Percentiles rank a stretch among this genome's conserved stretches.
Evolutionary conservation across 1,284 basidiomycete genomes (phyloP).

Genomic region (Ganoderma sp.): DNA sequence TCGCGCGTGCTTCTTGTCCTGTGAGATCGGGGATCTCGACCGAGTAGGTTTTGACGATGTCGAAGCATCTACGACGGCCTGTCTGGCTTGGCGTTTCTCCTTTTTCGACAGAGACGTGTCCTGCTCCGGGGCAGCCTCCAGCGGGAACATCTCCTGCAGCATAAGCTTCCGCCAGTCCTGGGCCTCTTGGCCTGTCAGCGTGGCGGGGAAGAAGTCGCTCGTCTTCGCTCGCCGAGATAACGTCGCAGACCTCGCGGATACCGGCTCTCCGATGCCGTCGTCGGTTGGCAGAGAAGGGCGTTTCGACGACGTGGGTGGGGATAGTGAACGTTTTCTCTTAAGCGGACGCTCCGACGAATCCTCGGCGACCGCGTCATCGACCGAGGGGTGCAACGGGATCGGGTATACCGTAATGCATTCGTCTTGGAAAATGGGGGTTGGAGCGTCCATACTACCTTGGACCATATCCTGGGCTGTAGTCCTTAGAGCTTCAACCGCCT

Average conservation of each 20-base stretch:
- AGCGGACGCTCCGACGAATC: slow-evolving; percentile 14
- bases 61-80: slow-evolving; percentile 1
- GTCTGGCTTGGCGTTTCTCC: slow-evolving; percentile 16
- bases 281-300: slow-evolving; percentile 37
- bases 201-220: slow-evolving; percentile 44
- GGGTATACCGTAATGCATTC: slow-evolving; percentile 68
- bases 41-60: background rate
- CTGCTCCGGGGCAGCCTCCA: slow-evolving; percentile 31
- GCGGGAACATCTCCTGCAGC: slow-evolving; percentile 65
- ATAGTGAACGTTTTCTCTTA: slow-evolving; percentile 40
- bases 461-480: slow-evolving; percentile 32
- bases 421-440: slow-evolving; percentile 60
- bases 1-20: slow-evolving; percentile 14
- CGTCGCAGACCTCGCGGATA: slow-evolving; percentile 2
- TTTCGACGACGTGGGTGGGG: slow-evolving; percentile 44
- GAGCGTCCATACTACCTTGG: slow-evolving; percentile 7
- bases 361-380: background rate
- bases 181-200: slow-evolving; percentile 48
- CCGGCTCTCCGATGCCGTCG: slow-evolving; percentile 22
- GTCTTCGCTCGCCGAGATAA: slow-evolving; percentile 9
- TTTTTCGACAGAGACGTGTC: slow-evolving; percentile 14
- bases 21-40: background rate
- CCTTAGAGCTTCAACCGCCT: slow-evolving; percentile 52
- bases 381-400: slow-evolving; percentile 53
- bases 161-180: slow-evolving; percentile 58